phyloP scores from a whole-genome alignment of 2,329 filamentous ascomycete species.

The Madurella mycetomatis region DNA sequence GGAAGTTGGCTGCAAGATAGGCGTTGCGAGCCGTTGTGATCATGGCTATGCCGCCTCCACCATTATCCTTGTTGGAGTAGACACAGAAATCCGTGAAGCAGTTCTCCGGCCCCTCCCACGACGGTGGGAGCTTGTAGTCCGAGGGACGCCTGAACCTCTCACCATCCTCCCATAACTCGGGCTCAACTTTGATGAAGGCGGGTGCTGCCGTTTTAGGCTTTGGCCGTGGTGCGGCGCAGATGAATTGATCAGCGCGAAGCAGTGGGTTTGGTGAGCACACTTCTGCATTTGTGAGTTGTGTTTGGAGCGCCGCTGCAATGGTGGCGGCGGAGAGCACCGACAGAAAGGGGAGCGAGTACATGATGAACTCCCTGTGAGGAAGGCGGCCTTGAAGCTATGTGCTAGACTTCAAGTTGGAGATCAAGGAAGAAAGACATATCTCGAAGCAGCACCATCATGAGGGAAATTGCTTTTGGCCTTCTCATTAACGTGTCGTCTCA shows the following conservation, averaged over 20 bases:
- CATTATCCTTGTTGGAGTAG: conserved; percentile 4
- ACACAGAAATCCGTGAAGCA: conserved; percentile 13
- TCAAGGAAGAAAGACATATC: too few relatives aligned
- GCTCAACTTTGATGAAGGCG: not conserved
- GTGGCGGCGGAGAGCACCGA: not conserved
- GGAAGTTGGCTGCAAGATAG: not conserved
- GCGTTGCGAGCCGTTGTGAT: conserved; percentile 11
- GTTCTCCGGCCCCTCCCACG: conserved; percentile 10
- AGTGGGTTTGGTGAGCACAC: conserved; percentile 5
- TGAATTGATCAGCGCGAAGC: not conserved
- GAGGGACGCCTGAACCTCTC: not conserved
- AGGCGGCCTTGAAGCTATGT: not conserved
- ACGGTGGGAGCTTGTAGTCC: not conserved
- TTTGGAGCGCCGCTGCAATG: not conserved
- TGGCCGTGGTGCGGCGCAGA: not conserved
- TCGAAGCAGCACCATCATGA: too few relatives aligned
- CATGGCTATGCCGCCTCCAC: conserved; percentile 11
- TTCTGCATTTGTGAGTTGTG: not conserved
- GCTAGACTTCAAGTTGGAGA: not conserved
- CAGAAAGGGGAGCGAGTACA: not conserved
- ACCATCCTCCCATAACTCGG: not conserved
- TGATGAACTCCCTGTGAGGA: not conserved
- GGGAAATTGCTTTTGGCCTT: not conserved
- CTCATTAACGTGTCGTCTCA: not conserved
- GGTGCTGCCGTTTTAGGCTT: not conserved